Conservation (phyloP, 345 rosid species). For the Microthlaspi erraticum region DNA sequence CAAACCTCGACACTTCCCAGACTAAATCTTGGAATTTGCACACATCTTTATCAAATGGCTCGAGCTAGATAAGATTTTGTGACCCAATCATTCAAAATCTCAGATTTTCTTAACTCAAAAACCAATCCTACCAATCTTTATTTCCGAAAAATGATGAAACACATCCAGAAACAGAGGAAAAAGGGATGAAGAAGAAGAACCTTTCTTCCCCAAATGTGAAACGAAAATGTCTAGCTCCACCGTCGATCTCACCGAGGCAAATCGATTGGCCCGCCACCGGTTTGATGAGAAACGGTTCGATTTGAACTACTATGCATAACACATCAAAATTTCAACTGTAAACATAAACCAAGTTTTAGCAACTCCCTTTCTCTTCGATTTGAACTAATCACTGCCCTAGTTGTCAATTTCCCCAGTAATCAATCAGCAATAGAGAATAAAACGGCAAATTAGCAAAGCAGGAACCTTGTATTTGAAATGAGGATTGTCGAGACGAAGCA, state of each 20-base stretch:
- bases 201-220: conserved; percentile 3
- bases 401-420: conserved; percentile 3
- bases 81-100: not conserved
- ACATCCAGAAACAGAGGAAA: conserved; percentile 33
- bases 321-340: not conserved
- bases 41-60: not conserved
- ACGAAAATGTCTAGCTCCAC: conserved; percentile 6
- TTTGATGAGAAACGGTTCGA: no score
- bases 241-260: conserved; percentile 31
- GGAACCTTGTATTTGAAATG: conserved; percentile 72
- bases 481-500: conserved; percentile 80
- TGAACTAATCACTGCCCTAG: not conserved
- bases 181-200: not conserved
- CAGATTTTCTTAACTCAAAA: conserved; percentile 25
- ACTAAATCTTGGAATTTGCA: not conserved
- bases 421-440: not conserved
- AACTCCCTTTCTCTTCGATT: not conserved
- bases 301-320: not conserved
- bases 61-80: not conserved
- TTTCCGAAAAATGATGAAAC: conserved; percentile 21
- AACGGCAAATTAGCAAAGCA: not conserved
- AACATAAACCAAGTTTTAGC: not conserved
- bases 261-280: conserved; percentile 30
- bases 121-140: conserved; percentile 14
- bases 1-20: conserved; percentile 11